phyloP scores from a whole-genome alignment of 441 rosid species.

The Arabidopsis lyrata region DNA sequence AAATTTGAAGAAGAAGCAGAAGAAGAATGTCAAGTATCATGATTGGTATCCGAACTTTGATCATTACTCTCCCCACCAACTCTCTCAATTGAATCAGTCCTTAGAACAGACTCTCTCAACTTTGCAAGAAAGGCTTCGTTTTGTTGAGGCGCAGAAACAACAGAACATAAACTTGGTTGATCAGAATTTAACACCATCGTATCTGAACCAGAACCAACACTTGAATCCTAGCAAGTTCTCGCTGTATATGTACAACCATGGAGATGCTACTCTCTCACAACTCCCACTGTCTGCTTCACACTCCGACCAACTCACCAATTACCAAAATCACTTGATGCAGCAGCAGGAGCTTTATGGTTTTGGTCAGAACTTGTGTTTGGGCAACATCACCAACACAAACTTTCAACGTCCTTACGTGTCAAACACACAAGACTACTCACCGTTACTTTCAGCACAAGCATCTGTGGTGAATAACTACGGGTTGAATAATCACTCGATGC shows the following conservation, averaged over 20 bases:
- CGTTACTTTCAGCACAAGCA: conserved; percentile 14
- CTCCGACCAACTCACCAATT: conserved; percentile 1
- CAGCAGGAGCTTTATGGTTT: not conserved
- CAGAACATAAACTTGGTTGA: conserved; percentile 2
- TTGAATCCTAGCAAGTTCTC: conserved; percentile 32
- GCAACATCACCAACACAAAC: conserved; percentile 1
- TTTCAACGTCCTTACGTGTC: not conserved
- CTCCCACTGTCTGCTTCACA: conserved; percentile 28
- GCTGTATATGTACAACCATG: conserved; percentile 1
- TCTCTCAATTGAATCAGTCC: conserved; percentile 19
- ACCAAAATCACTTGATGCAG: conserved; percentile 10
- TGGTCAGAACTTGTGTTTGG: conserved; percentile 7
- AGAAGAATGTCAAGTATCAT: conserved; percentile 25
- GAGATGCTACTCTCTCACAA: conserved; percentile 12
- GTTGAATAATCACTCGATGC: conserved; percentile 28
- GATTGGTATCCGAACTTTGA: conserved; percentile 36
- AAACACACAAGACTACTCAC: conserved; percentile 17
- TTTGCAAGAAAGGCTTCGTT: conserved; percentile 25
- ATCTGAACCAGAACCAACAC: conserved; percentile 13
- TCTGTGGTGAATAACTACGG: not conserved
- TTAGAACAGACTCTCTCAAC: conserved; percentile 14
- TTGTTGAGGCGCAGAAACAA: conserved; percentile 12
- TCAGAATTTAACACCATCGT: not conserved
- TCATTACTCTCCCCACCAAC: conserved; percentile 28
- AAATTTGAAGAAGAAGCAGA: conserved; percentile 1